These are phyloP conservation scores for Cystofilobasidium macerans DNA, from an alignment of 768 basidiomycete species.

Conservation along the genomic window DNA sequence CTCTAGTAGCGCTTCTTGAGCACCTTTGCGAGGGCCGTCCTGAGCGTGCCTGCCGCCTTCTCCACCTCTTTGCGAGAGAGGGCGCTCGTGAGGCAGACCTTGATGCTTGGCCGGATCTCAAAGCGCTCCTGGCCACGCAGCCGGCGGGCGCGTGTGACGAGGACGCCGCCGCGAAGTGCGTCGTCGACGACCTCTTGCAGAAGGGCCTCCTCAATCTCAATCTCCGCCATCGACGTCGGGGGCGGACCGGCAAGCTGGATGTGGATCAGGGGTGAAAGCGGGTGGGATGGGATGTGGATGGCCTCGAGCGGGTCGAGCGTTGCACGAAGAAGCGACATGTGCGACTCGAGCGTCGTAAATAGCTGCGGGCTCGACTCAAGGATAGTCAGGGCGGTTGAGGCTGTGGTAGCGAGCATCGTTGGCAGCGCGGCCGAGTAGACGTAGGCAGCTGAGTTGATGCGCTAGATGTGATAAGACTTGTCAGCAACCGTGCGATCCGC, in stretches of 20 bases:
- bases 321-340: conserved; percentile 62
- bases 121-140: conserved; percentile 70
- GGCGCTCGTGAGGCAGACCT: conserved; percentile 66
- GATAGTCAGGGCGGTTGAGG: conserved; percentile 72
- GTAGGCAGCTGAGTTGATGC: conserved; percentile 88
- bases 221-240: conserved; percentile 47
- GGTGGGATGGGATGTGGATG: conserved; percentile 77
- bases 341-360: conserved; percentile 65
- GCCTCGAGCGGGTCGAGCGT: conserved; percentile 60
- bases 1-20: conserved; percentile 34
- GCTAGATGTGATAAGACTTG: conserved; percentile 42
- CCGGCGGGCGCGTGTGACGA: conserved; percentile 73
- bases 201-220: conserved; percentile 56
- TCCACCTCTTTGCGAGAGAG: conserved; percentile 82
- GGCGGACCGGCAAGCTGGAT: conserved; percentile 47
- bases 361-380: conserved; percentile 65
- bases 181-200: conserved; percentile 92
- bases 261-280: conserved; percentile 78
- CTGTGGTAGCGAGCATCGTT: conserved; percentile 72
- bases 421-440: conserved; percentile 96
- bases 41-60: conserved; percentile 68
- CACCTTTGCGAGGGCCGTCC: conserved; percentile 62
- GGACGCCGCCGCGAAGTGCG: conserved; percentile 60
- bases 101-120: conserved; percentile 71
- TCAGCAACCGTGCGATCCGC: not conserved